These are phyloP conservation scores for Cydonia oblonga DNA, from an alignment of 331 rosid genomes.

Conservation along the genomic window DNA sequence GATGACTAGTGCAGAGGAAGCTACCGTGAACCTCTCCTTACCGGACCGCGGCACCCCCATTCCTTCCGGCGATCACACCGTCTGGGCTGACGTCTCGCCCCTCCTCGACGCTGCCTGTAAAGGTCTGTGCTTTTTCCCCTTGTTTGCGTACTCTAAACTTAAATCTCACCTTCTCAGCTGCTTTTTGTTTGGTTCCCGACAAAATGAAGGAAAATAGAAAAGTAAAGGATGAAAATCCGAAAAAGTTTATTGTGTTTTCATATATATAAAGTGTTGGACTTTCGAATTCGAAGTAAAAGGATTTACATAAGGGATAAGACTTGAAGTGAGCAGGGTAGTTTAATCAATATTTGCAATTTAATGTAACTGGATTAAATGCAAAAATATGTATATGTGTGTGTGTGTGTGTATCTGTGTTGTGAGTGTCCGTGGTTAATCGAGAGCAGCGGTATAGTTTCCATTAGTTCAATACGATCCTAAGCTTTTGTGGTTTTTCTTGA, in stretches of 20 bases:
- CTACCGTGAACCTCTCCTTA: conserved; percentile 8
- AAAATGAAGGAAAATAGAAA: not conserved
- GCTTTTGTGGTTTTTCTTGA: not conserved
- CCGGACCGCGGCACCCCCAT: conserved; percentile 34
- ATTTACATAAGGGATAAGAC: not conserved
- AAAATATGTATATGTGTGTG: not conserved
- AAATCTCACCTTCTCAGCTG: not conserved
- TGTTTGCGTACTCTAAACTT: not conserved
- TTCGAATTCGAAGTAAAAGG: not conserved
- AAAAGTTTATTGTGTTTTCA: not conserved
- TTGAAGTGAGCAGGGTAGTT: not conserved
- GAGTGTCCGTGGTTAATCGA: not conserved
- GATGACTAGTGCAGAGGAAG: conserved; percentile 21
- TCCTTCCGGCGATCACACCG: conserved; percentile 66
- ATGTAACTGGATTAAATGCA: not conserved
- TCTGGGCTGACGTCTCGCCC: conserved; percentile 80
- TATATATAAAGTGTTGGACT: not conserved
- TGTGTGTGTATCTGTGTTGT: not conserved
- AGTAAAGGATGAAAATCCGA: not conserved
- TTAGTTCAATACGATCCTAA: not conserved
- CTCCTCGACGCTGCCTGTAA: conserved; percentile 71
- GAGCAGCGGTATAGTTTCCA: not conserved
- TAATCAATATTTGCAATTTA: not conserved
- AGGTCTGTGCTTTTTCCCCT: conserved; percentile 27
- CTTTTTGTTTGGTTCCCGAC: conserved; percentile 4